A percentile compares a stretch with the other conserved stretches of the same genome.
Conservation (phyloP, 352 stramenopile species). For the Globisporangium spinosum region DNA sequence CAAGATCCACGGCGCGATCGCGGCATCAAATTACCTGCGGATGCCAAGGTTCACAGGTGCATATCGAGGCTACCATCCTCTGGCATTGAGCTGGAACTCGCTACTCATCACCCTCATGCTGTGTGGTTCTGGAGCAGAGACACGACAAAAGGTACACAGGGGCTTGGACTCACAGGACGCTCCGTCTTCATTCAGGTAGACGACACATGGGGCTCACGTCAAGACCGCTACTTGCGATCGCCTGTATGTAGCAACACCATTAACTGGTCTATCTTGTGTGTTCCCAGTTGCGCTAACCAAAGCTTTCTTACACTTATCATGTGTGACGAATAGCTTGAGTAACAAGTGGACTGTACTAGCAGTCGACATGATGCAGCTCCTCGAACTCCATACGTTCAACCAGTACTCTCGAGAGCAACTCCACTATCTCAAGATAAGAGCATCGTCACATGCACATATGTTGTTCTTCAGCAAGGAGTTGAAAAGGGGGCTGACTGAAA, state of each 20-base stretch:
- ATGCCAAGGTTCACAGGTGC: conserved; percentile 40
- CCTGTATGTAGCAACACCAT: neutral
- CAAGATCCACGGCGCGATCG: conserved; percentile 65
- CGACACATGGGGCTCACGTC: neutral
- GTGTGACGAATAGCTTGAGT: conserved; percentile 26
- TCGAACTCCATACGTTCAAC: conserved; percentile 67
- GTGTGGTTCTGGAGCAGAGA: conserved; percentile 24
- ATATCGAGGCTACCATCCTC: neutral
- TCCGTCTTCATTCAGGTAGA: conserved; percentile 70
- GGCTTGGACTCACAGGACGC: conserved; percentile 57
- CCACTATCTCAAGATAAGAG: conserved; percentile 52
- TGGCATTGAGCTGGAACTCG: neutral
- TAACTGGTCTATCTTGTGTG: neutral
- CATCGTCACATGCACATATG: neutral
- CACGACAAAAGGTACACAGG: conserved; percentile 42
- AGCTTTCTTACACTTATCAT: neutral
- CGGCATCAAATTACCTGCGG: conserved; percentile 67
- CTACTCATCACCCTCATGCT: neutral
- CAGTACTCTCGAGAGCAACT: conserved; percentile 61
- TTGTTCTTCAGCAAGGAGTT: neutral
- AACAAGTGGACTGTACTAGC: conserved; percentile 61
- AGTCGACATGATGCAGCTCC: conserved; percentile 55
- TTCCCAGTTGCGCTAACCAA: conserved; percentile 26
- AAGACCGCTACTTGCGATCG: neutral
- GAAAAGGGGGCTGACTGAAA: conserved; percentile 4